Conservation (phyloP, 495 filamentous ascomycete genomes). For the Saxispiralis lemnorum region DNA sequence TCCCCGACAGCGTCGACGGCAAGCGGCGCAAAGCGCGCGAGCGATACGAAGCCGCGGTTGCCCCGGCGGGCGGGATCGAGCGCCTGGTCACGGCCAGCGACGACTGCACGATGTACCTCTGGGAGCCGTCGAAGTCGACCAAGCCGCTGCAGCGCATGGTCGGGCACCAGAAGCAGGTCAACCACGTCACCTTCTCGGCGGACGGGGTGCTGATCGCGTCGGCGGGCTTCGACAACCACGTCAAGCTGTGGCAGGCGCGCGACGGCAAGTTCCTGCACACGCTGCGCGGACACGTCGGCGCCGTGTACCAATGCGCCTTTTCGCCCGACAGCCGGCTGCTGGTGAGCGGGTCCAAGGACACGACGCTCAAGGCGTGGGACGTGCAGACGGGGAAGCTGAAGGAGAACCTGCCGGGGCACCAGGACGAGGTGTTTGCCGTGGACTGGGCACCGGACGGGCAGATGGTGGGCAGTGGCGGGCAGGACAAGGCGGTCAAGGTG, state of each 20-base stretch:
- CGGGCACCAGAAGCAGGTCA: conserved; percentile 92
- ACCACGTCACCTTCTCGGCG: conserved; percentile 85
- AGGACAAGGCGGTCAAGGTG: conserved; percentile 76
- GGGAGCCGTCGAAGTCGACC: conserved; percentile 62
- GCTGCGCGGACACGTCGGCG: conserved; percentile 77
- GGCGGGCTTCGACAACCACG: conserved; percentile 78
- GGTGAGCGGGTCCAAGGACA: conserved; percentile 77
- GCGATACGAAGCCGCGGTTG: conserved; percentile 73
- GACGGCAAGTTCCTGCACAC: conserved; percentile 70
- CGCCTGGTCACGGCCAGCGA: conserved; percentile 79
- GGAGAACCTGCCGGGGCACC: conserved; percentile 79
- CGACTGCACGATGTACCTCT: conserved; percentile 92
- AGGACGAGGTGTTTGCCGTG: conserved; percentile 86
- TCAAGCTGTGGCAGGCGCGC: conserved; percentile 67
- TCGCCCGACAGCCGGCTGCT: conserved; percentile 73
- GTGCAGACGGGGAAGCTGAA: conserved; percentile 65
- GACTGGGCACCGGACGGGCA: conserved; percentile 82
- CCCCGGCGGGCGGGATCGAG: conserved; percentile 63
- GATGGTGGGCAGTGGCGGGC: conserved; percentile 74
- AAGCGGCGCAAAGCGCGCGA: conserved; percentile 60
- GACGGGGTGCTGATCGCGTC: conserved; percentile 75
- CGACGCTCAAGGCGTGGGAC: conserved; percentile 89
- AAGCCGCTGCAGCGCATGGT: conserved; percentile 78
- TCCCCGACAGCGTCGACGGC: conserved; percentile 49
- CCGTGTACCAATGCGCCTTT: conserved; percentile 82